phyloP scores from a whole-genome alignment of 1,284 basidiomycete genomes.

The Acaromyces ingoldii region DNA sequence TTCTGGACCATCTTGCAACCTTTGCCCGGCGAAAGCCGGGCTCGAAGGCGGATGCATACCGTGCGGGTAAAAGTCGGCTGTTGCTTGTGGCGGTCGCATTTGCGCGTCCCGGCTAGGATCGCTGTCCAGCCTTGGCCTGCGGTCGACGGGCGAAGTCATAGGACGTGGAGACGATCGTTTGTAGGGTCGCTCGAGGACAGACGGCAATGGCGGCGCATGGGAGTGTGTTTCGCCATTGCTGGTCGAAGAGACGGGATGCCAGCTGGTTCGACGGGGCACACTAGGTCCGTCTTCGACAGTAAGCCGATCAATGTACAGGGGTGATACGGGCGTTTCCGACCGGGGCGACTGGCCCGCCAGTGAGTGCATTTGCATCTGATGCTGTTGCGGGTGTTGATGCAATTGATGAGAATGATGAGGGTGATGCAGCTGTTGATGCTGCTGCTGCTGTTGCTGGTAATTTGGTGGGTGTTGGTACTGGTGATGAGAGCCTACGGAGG shows the following conservation, averaged over 20 bases:
- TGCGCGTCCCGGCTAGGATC: no score
- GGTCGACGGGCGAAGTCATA: no score
- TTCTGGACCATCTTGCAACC: background rate
- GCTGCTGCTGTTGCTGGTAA: no score
- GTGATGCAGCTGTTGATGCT: no score
- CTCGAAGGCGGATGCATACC: background rate
- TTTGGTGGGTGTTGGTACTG: no score
- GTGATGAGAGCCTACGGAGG: no score
- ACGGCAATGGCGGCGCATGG: background rate
- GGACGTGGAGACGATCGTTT: no score
- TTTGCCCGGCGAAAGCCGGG: background rate
- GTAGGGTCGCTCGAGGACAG: constrained; percentile 4
- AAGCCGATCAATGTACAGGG: constrained; percentile 26
- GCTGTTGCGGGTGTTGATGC: constrained; percentile 3
- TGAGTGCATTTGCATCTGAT: constrained; percentile 8
- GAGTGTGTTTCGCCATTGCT: background rate
- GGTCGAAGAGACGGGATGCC: background rate
- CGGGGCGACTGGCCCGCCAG: constrained; percentile 13
- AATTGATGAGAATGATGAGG: no score
- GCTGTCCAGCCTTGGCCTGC: no score
- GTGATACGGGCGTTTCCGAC: constrained; percentile 28
- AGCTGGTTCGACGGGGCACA: background rate
- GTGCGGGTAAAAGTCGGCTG: background rate
- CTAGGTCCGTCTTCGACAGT: constrained; percentile 20
- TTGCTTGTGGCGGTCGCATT: no score